Percentiles rank a stretch among this genome's conserved stretches.
These are phyloP conservation scores for Fagopyrum esculentum DNA, from an alignment of 148 eudicot species.

Conservation along the genomic window DNA sequence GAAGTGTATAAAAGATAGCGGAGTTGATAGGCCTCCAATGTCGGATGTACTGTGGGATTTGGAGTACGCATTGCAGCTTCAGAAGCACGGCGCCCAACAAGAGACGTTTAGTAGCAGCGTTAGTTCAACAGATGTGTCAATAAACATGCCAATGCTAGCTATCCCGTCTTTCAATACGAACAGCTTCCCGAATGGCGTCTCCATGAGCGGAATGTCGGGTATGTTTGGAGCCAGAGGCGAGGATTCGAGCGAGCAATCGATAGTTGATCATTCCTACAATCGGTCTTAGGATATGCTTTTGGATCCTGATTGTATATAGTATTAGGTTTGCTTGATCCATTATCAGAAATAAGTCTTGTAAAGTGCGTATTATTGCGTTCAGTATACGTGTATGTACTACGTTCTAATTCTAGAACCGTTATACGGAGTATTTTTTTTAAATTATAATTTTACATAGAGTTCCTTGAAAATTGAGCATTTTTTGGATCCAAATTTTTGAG, in stretches of 20 bases:
- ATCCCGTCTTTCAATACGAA: slow-evolving; percentile 6
- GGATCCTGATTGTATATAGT: neutral
- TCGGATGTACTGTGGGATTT: slow-evolving; percentile 49
- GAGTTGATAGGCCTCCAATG: slow-evolving; percentile 41
- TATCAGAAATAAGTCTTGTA: neutral
- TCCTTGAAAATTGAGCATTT: too few relatives aligned
- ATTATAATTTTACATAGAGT: too few relatives aligned
- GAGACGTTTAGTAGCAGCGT: neutral
- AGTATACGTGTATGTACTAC: too few relatives aligned
- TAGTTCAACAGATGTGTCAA: neutral
- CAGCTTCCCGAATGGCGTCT: neutral
- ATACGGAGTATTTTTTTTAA: too few relatives aligned
- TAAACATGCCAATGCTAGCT: neutral
- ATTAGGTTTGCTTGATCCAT: neutral
- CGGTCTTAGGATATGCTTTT: neutral
- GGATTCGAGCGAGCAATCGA: neutral
- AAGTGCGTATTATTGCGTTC: too few relatives aligned
- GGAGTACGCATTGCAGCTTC: slow-evolving; percentile 30
- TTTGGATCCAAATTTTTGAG: too few relatives aligned
- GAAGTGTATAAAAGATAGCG: slow-evolving; percentile 32
- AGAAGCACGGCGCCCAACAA: neutral
- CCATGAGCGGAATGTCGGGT: slow-evolving; percentile 6
- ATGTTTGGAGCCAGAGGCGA: neutral
- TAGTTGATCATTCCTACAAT: neutral
- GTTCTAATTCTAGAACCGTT: too few relatives aligned